Percentiles rank a stretch among this genome's conserved stretches.
phyloP scores from a whole-genome alignment of 805 yeast species.

The Priceomyces haplophilus region DNA sequence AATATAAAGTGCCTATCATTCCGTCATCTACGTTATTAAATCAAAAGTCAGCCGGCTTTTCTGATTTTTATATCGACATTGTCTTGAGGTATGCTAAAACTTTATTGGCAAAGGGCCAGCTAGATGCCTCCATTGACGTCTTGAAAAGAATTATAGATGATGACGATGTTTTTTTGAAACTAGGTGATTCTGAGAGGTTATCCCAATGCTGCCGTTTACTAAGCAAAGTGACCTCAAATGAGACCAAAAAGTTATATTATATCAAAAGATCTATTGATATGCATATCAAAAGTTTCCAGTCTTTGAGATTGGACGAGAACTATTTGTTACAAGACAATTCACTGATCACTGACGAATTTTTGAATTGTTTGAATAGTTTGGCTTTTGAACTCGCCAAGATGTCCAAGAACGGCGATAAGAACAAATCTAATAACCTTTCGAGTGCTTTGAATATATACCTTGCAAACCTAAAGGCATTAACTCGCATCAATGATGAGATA shows the following conservation, averaged over 20 bases:
- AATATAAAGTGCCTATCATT: slow-evolving; percentile 35
- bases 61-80: slow-evolving; percentile 43
- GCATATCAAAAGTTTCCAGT: slow-evolving; percentile 28
- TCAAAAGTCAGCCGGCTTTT: slow-evolving; percentile 28
- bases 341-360: slow-evolving; percentile 36
- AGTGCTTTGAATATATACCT: slow-evolving; percentile 36
- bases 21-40: slow-evolving; percentile 26
- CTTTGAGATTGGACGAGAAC: slow-evolving; percentile 20
- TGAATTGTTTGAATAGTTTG: slow-evolving; percentile 29
- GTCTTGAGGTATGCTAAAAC: slow-evolving; percentile 40
- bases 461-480: slow-evolving; percentile 28
- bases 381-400: slow-evolving; percentile 30
- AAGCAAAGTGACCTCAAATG: slow-evolving; percentile 21
- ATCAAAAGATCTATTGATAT: slow-evolving; percentile 31
- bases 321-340: slow-evolving; percentile 26
- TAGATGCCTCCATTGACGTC: slow-evolving; percentile 26
- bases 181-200: slow-evolving; percentile 42
- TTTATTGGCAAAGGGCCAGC: slow-evolving; percentile 38
- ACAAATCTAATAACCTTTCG: slow-evolving; percentile 14
- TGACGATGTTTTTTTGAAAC: slow-evolving; percentile 33
- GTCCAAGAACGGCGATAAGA: slow-evolving; percentile 5
- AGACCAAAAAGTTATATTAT: slow-evolving; percentile 20
- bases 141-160: slow-evolving; percentile 30
- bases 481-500: slow-evolving; percentile 16
- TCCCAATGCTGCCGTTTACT: slow-evolving; percentile 39